Evolutionary conservation across 1,284 basidiomycete genomes (phyloP).

Genomic region (Heterobasidion irregulare): DNA sequence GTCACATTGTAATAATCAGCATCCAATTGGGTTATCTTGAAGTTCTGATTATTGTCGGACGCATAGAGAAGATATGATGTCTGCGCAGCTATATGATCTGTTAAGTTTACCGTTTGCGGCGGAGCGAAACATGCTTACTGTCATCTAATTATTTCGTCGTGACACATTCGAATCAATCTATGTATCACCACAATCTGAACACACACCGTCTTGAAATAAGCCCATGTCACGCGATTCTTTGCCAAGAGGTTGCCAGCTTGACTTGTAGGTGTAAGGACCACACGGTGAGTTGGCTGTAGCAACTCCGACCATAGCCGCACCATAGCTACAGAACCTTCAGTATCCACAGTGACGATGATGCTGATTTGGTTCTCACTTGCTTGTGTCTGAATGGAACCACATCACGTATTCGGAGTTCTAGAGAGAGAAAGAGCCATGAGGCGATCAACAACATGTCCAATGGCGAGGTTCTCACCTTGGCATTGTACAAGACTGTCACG

Average conservation of each 20-base stretch:
- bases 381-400: slow-evolving; percentile 64
- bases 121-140: slow-evolving; percentile 17
- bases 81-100: slow-evolving; percentile 9
- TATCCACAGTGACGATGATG: background rate
- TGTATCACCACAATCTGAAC: background rate
- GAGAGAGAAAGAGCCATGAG: background rate
- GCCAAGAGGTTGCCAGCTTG: slow-evolving; percentile 49
- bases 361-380: slow-evolving; percentile 31
- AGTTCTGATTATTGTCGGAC: slow-evolving; percentile 61
- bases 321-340: slow-evolving; percentile 35
- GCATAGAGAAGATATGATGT: slow-evolving; percentile 55
- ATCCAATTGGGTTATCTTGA: slow-evolving; percentile 54
- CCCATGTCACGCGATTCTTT: slow-evolving; percentile 55
- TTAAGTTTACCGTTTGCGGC: background rate
- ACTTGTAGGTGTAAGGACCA: slow-evolving; percentile 49
- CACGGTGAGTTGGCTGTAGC: slow-evolving; percentile 51
- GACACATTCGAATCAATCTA: background rate
- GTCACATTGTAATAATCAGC: slow-evolving; percentile 51
- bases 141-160: slow-evolving; percentile 24
- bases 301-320: slow-evolving; percentile 53
- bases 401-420: slow-evolving; percentile 60
- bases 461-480: slow-evolving; percentile 24
- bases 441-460: background rate
- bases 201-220: slow-evolving; percentile 46
- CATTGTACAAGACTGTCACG: slow-evolving; percentile 42